Conservation (phyloP, 768 basidiomycete genomes). For the Sistotremastrum suecicum region DNA sequence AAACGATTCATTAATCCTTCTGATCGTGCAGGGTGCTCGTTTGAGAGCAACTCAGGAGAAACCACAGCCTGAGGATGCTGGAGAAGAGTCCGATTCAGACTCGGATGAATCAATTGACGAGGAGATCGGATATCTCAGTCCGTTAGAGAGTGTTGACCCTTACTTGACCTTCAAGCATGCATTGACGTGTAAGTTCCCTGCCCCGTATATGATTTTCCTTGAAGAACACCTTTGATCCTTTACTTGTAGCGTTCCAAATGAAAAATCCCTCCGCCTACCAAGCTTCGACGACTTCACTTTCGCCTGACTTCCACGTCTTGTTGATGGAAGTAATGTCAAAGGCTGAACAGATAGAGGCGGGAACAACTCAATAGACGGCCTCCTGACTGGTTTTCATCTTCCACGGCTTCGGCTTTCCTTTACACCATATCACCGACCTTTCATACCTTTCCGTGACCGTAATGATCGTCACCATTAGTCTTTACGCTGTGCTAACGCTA, state of each 20-base stretch:
- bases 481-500: no score
- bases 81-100: constrained; percentile 20
- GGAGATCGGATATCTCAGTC: constrained; percentile 76
- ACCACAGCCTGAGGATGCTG: constrained; percentile 17
- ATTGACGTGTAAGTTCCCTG: constrained; percentile 42
- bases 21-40: constrained; percentile 43
- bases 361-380: neutral
- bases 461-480: no score
- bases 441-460: no score
- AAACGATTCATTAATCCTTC: neutral
- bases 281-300: constrained; percentile 54
- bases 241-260: constrained; percentile 51
- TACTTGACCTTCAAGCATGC: constrained; percentile 70
- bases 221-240: constrained; percentile 2
- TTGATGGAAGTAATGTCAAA: constrained; percentile 77
- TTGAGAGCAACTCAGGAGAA: constrained; percentile 50
- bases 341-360: constrained; percentile 31
- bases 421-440: no score
- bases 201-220: constrained; percentile 1
- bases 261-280: constrained; percentile 57
- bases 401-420: neutral
- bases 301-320: constrained; percentile 61
- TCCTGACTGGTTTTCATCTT: neutral
- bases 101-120: constrained; percentile 58
- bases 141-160: constrained; percentile 66